Evolutionary conservation across 352 stramenopile genomes (phyloP), one percentile per base, ranked within the genome.

Genomic region (Phytopythium aichiense): DNA sequence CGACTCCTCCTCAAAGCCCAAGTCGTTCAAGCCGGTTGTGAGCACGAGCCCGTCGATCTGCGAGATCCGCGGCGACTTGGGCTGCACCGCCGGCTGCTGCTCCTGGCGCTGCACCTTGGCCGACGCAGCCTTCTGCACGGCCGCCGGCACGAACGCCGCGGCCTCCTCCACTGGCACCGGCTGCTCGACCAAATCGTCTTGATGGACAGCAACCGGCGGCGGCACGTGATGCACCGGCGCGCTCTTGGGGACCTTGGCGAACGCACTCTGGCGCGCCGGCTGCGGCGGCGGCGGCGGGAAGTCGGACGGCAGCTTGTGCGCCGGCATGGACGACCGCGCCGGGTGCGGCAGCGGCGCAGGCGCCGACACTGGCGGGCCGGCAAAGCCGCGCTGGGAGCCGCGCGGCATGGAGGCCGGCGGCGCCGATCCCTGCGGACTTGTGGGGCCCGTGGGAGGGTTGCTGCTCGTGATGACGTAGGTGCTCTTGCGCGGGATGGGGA

Each of bases 391-490:
- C 45, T 74, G 74, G 46, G 73, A 72, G 40, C 59, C 57, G 46
- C 69, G 72, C 60, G 66, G 68, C 31, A 68, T 63, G 23, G 68
- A 67, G 18, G 71, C 68, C 20, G 69, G 72, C 7, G 69, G 65
- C 7, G 78, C 71, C 7, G 81, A 92, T 16, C 79, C 83, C 45
- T 76, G 65, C 18, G 83, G 83, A 30, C 81, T 89, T 25, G 83
- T 92, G 4, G 80, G 77, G 0, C 72, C 67, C 45, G 68, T 74
- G 7, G 33, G 33, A 2, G 69, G 66, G 20, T 48, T 68, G 38
- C 69, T 73, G 52, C 70, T 89, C 7, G 81, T 91, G 63, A 92
- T 85, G 28, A 88, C 70, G 62, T 87, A 88, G 8, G 79, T 82
- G 68, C 81, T 90, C 54, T 81, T 73, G 2, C 81, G 71, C 15